A percentile compares a stretch with the other conserved stretches of the same genome.
Evolutionary conservation across 106 monocot species (phyloP).

Genomic region (Vanilla planifolia): DNA sequence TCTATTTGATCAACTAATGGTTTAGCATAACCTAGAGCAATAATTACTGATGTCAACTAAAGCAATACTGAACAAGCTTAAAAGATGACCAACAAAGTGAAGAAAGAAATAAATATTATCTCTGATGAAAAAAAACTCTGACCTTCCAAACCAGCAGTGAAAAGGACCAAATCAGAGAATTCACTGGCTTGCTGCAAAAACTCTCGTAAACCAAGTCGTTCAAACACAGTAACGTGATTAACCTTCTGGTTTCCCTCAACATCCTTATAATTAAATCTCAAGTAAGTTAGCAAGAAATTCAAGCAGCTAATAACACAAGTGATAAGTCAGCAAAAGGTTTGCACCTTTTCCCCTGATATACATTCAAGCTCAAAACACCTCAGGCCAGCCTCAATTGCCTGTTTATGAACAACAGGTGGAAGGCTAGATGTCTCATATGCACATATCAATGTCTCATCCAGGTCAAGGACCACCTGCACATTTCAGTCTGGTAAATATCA

Average conservation of each 20-base stretch:
- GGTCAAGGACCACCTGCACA: conserved; percentile 50
- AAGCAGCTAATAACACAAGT: background rate
- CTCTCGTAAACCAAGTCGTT: conserved; percentile 45
- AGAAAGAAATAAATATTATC: background rate
- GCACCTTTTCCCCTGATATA: conserved; percentile 43
- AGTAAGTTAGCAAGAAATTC: background rate
- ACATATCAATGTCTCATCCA: conserved; percentile 70
- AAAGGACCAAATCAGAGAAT: conserved; percentile 45
- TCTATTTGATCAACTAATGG: conserved; percentile 59
- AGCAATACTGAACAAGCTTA: background rate
- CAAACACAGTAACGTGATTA: conserved; percentile 50
- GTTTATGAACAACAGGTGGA: conserved; percentile 34
- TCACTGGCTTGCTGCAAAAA: conserved; percentile 37
- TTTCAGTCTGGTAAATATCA: background rate
- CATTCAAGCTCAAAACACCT: conserved; percentile 63
- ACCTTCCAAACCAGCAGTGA: conserved; percentile 70
- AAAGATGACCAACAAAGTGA: background rate
- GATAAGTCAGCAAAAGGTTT: background rate
- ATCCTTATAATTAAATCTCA: conserved; percentile 18
- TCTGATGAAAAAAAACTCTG: background rate
- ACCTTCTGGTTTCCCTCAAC: conserved; percentile 38
- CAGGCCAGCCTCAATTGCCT: conserved; percentile 63
- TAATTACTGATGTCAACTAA: background rate
- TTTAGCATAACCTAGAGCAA: conserved; percentile 52
- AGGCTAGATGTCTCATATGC: conserved; percentile 62